Conservation (phyloP, 129 eudicot genomes). For the Solidago caesia region DNA sequence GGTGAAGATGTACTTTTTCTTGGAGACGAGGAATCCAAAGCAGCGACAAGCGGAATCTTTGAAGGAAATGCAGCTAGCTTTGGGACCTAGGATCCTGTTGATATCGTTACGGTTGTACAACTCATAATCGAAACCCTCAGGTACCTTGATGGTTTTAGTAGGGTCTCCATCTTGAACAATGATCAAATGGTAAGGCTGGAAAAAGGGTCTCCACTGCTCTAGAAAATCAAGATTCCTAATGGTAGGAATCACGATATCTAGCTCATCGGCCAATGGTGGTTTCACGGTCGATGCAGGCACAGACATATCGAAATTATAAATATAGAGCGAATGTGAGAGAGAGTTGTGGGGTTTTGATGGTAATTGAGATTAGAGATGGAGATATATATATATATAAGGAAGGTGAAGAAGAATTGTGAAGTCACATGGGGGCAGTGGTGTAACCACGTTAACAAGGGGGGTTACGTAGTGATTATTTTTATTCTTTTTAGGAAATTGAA, state of each 20-base stretch:
- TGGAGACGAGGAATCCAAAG: constrained; percentile 70
- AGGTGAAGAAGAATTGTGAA: constrained; percentile 6
- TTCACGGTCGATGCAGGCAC: constrained; percentile 38
- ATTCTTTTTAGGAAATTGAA: background rate
- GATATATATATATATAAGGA: constrained; percentile 9
- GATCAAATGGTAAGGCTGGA: constrained; percentile 69
- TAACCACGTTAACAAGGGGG: constrained; percentile 25
- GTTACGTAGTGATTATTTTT: background rate
- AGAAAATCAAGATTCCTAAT: constrained; percentile 69
- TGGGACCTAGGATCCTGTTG: constrained; percentile 65
- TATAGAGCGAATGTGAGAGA: background rate
- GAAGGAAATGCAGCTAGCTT: constrained; percentile 72
- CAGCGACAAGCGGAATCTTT: constrained; percentile 85
- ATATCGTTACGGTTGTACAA: constrained; percentile 71
- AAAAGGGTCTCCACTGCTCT: constrained; percentile 72
- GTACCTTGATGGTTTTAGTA: constrained; percentile 51
- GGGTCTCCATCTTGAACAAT: constrained; percentile 85
- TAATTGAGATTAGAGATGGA: constrained; percentile 7
- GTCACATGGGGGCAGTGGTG: constrained; percentile 41
- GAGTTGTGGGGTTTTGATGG: constrained; percentile 20
- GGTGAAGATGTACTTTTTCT: constrained; percentile 76
- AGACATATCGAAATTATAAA: constrained; percentile 7
- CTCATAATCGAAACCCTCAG: constrained; percentile 71
- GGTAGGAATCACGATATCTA: constrained; percentile 73
- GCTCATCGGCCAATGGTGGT: constrained; percentile 55